Base-by-base conservation (phyloP, 208 protist genomes). In the Crithidia expoeki region DNA sequence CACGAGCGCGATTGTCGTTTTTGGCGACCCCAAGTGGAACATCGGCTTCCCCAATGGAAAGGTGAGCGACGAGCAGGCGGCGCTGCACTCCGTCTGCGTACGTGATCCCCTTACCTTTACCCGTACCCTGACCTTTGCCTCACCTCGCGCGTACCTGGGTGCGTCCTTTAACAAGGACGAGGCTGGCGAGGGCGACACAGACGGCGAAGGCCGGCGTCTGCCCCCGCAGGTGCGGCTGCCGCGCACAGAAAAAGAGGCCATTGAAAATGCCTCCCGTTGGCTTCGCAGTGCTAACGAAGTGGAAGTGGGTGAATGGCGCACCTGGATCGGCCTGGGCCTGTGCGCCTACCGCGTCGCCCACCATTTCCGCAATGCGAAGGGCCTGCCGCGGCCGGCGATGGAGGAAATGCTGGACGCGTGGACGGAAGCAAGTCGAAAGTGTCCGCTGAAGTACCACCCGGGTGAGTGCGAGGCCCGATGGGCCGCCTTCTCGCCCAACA, bases 331-430 rank as follows among this genome's bases (percentile, higher is more conserved):
- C 6, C 80, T 95, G 11, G 90, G 90, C 12, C 76, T 95, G 14
- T 85, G 77, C 47, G 84, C 90, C 42, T 94, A 80, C 72, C 87
- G 90, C 40, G 28, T 95, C 1, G 90, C 74, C 0, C 72, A 93
- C 56, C 90, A 95, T 56, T 95, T 95, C 67, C 76, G 81, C 25
- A 86, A 93, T 58, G 80, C 86, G 4, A 63, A 56, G 52, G 65
- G 52, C 14, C 68, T 93, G 66, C 27, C 40, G 28, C 83, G 88
- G 23, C 83, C 84, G n/a, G 85, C 88, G 19, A 87, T 94, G 88
- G 84, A 89, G 57, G 84, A 86, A 73, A 81, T 95, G 78, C 76
- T 93, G 6, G 83, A 94, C 27, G 90, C 90, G n/a, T 95, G 90
- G 90, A 67, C 77, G 17, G 83, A 88, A 66, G 87, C 86, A 10